Evolutionary conservation across 2,329 filamentous ascomycete species (phyloP), one percentile per base, ranked within the genome.

Genomic region (Colletotrichum lini): DNA sequence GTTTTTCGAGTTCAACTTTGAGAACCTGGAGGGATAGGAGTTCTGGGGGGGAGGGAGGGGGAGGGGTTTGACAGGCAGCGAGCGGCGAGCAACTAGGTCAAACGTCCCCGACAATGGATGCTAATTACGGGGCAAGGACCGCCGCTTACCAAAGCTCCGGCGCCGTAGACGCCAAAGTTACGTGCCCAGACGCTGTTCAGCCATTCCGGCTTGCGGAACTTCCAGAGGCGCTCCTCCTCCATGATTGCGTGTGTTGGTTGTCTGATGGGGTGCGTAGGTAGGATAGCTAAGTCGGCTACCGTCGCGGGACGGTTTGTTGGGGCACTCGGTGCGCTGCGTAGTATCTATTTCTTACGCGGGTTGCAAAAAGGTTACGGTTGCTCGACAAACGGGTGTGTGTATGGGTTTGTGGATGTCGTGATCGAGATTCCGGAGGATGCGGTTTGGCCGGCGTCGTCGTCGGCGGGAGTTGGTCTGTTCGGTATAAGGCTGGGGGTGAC

Each of bases 151-250:
- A 92, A 79, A 75, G 87, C 90, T 74, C 90, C 90, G 58, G 90
- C 86, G 64, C 81, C 79, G 80, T 92, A 92, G 74, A 92, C 87
- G 68, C 90, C 90, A 21, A 88, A 83, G 75, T 90, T 91, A 77
- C 90, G 89, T 73, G 88, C 88, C 84, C 87, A 89, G 74, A 87
- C 85, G 80, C 86, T 91, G 83, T 90, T 91, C 68, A 91, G 84
- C 90, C 90, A 92, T 78, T 91, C 89, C 66, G 90, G 90, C 84
- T 83, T 87, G 80, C 85, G 81, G 78, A 92, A 92, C 84, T 91
- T 92, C 87, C 88, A 92, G 76, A 92, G 88, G 67, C 90, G 88
- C 71, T 91, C 89, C 75, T 91, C 89, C 73, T 90, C 88, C 88
- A 91, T 91, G 60, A 44, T 79, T 75, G 64, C 68, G 70, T 54